phyloP scores from a whole-genome alignment of 768 basidiomycete species.

The Pulveroboletus sp. region DNA sequence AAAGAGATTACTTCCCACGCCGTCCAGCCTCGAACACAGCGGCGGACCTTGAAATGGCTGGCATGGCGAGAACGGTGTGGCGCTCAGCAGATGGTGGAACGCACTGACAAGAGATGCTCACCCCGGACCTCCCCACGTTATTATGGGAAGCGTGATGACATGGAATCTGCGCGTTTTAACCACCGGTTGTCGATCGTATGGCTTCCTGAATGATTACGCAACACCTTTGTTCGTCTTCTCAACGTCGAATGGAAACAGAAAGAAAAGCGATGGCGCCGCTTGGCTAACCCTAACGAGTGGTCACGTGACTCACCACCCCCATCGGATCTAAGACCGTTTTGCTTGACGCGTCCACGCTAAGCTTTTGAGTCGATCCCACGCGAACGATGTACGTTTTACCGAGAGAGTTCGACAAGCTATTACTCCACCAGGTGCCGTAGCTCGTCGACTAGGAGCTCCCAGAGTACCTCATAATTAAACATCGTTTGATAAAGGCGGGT shows the following conservation, averaged over 20 bases:
- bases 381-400: constrained; percentile 62
- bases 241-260: constrained; percentile 10
- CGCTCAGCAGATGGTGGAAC: background rate
- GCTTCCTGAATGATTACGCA: background rate
- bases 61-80: constrained; percentile 9
- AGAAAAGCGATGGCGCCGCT: background rate
- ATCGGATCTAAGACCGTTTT: too few relatives aligned
- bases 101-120: too few relatives aligned
- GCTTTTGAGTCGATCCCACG: too few relatives aligned
- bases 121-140: too few relatives aligned
- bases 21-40: constrained; percentile 3
- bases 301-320: constrained; percentile 7
- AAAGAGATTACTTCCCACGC: constrained; percentile 2
- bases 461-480: background rate
- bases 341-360: too few relatives aligned
- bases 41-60: background rate
- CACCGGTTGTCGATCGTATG: too few relatives aligned
- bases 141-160: too few relatives aligned
- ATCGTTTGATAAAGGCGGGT: constrained; percentile 52
- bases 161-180: too few relatives aligned
- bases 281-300: background rate
- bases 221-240: constrained; percentile 1
- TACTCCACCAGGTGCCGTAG: constrained; percentile 58
- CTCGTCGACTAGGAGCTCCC: background rate
- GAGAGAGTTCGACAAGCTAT: constrained; percentile 68